Evolutionary conservation across 2,329 filamentous ascomycete genomes (phyloP).

Genomic region (Fonsecaea nubica): DNA sequence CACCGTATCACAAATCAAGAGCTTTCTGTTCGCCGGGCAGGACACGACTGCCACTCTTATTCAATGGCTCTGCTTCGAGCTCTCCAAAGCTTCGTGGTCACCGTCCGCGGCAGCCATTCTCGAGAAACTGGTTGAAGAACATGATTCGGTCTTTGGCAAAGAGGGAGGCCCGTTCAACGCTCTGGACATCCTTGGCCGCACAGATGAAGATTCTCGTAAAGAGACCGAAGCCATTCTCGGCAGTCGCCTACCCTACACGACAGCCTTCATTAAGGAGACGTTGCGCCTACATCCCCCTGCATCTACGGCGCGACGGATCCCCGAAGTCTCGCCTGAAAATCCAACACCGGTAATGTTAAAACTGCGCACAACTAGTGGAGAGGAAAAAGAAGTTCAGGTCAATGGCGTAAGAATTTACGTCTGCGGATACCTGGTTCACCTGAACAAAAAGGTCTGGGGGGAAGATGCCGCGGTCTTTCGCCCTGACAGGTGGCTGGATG

Average conservation of each 20-base stretch:
- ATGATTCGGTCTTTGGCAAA: slow-evolving; percentile 59
- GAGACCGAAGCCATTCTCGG: slow-evolving; percentile 54
- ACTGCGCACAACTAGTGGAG: slow-evolving; percentile 28
- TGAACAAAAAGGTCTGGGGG: slow-evolving; percentile 54
- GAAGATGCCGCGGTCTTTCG: slow-evolving; percentile 53
- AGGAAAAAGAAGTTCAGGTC: slow-evolving; percentile 28
- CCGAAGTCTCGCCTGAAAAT: slow-evolving; percentile 22
- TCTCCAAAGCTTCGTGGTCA: slow-evolving; percentile 33
- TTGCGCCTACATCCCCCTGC: slow-evolving; percentile 45
- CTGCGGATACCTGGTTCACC: slow-evolving; percentile 42
- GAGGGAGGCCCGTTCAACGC: slow-evolving; percentile 41
- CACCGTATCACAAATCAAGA: slow-evolving; percentile 36
- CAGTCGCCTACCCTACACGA: slow-evolving; percentile 59
- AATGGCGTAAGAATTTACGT: slow-evolving; percentile 37
- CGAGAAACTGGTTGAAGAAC: slow-evolving; percentile 56
- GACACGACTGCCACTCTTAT: slow-evolving; percentile 41
- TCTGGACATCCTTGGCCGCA: slow-evolving; percentile 27
- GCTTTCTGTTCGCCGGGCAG: slow-evolving; percentile 39
- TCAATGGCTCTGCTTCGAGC: slow-evolving; percentile 36
- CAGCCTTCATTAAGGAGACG: slow-evolving; percentile 49
- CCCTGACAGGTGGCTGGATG: slow-evolving; percentile 57
- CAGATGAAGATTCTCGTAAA: slow-evolving; percentile 44
- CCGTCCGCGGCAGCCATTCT: slow-evolving; percentile 42
- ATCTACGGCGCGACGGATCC: slow-evolving; percentile 26
- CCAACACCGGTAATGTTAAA: slow-evolving; percentile 13